phyloP scores from a whole-genome alignment of 345 rosid genomes.

The Erodium maritimum region DNA sequence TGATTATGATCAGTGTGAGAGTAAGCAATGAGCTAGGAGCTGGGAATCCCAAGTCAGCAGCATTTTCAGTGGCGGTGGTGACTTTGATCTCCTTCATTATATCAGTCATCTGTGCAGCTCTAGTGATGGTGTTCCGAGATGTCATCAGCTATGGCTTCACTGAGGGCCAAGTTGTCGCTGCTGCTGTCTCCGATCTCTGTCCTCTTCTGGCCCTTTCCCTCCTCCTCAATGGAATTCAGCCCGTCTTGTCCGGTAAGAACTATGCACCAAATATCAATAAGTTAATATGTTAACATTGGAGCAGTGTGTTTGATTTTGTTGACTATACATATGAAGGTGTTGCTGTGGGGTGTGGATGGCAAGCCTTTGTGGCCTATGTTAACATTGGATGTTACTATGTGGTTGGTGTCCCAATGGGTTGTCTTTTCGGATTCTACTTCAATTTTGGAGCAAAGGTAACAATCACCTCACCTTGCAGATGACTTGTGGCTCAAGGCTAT shows the following conservation, averaged over 20 bases:
- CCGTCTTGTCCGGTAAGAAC: conserved; percentile 52
- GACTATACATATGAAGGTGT: conserved; percentile 31
- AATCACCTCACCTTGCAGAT: no score
- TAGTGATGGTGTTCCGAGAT: conserved; percentile 25
- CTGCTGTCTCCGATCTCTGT: conserved; percentile 58
- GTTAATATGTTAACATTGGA: no score
- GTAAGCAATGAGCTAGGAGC: conserved; percentile 82
- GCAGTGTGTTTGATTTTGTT: background rate
- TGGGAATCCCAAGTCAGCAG: conserved; percentile 52
- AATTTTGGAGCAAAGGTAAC: conserved; percentile 60
- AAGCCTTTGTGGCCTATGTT: conserved; percentile 57
- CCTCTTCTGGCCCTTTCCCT: conserved; percentile 54
- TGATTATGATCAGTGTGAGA: conserved; percentile 38
- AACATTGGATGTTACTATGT: conserved; percentile 59
- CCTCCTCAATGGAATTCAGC: conserved; percentile 59
- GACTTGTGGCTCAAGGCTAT: no score
- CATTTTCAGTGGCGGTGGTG: conserved; percentile 47
- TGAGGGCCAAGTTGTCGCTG: conserved; percentile 43
- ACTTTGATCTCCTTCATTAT: conserved; percentile 31
- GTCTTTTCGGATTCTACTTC: conserved; percentile 49
- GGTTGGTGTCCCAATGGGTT: conserved; percentile 59
- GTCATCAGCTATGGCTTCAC: conserved; percentile 56
- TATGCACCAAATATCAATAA: no score
- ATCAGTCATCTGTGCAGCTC: conserved; percentile 23
- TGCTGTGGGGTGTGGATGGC: conserved; percentile 89